phyloP scores from a whole-genome alignment of 306 rosid genomes.

The Chamaecrista fasciculata region DNA sequence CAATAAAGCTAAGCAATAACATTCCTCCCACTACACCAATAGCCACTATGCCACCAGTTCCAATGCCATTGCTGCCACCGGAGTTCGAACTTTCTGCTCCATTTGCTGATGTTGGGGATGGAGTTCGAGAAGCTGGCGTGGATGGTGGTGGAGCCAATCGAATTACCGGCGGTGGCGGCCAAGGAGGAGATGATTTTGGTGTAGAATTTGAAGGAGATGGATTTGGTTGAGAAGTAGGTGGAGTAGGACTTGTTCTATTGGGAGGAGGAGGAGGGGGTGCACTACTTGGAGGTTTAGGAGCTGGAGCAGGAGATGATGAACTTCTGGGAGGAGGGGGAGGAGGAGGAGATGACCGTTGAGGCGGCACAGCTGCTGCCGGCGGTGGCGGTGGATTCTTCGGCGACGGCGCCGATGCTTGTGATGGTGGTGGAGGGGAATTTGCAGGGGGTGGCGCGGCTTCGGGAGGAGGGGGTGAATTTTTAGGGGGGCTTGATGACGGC shows the following conservation, averaged over 20 bases:
- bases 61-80: constrained; percentile 40
- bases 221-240: constrained; percentile 41
- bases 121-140: constrained; percentile 5
- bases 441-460: constrained; percentile 29
- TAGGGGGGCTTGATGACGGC: constrained; percentile 29
- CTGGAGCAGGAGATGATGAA: constrained; percentile 28
- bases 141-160: constrained; percentile 45
- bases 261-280: constrained; percentile 57
- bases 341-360: constrained; percentile 29
- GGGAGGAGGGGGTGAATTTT: constrained; percentile 44
- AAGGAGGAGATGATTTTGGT: constrained; percentile 36
- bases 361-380: constrained; percentile 25
- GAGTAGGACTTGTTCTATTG: constrained; percentile 27
- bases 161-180: constrained; percentile 38
- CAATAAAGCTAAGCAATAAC: constrained; percentile 55
- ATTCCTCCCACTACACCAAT: constrained; percentile 49
- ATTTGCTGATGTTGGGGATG: constrained; percentile 26
- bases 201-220: constrained; percentile 46
- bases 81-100: constrained; percentile 37
- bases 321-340: constrained; percentile 13
- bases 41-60: constrained; percentile 51
- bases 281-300: constrained; percentile 29
- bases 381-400: constrained; percentile 41
- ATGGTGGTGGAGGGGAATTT: constrained; percentile 44
- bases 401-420: constrained; percentile 16